phyloP scores from a whole-genome alignment of 176 grass and related monocot genomes.

The Leersia perrieri region DNA sequence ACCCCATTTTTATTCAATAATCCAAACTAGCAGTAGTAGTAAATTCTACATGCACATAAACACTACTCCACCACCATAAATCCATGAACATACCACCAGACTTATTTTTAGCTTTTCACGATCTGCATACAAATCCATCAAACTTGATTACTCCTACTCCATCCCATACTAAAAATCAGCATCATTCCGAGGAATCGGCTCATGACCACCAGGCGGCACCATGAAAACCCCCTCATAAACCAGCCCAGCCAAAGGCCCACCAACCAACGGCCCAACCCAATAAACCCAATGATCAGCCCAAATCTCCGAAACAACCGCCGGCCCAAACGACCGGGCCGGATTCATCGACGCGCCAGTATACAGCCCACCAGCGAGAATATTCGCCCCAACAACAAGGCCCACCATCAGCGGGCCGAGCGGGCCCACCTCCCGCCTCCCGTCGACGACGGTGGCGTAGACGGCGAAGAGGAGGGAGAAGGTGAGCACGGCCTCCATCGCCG shows the following conservation, averaged over 20 bases:
- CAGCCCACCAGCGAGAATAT: conserved; percentile 65
- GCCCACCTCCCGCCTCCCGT: conserved; percentile 38
- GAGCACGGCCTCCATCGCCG: conserved; percentile 72
- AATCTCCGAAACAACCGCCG: conserved; percentile 49
- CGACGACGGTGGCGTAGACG: conserved; percentile 67
- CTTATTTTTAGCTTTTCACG: no score
- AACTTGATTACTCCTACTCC: no score
- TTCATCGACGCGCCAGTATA: conserved; percentile 88
- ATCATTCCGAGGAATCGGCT: conserved; percentile 50
- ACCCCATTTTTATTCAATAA: no score
- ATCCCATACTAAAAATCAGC: conserved; percentile 45
- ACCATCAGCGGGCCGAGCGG: conserved; percentile 51
- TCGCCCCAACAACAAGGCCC: conserved; percentile 72
- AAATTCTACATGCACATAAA: background rate
- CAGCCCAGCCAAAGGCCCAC: conserved; percentile 48
- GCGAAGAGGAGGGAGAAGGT: conserved; percentile 92
- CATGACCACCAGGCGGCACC: conserved; percentile 19
- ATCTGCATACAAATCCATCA: no score
- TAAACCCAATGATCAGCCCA: conserved; percentile 93
- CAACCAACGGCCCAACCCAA: conserved; percentile 70
- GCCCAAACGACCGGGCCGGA: conserved; percentile 81
- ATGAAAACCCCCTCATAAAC: conserved; percentile 68
- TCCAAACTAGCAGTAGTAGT: background rate
- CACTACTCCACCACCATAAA: no score
- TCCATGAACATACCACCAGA: no score